phyloP scores from a whole-genome alignment of 768 basidiomycete species.

The Agrocybe pediades region DNA sequence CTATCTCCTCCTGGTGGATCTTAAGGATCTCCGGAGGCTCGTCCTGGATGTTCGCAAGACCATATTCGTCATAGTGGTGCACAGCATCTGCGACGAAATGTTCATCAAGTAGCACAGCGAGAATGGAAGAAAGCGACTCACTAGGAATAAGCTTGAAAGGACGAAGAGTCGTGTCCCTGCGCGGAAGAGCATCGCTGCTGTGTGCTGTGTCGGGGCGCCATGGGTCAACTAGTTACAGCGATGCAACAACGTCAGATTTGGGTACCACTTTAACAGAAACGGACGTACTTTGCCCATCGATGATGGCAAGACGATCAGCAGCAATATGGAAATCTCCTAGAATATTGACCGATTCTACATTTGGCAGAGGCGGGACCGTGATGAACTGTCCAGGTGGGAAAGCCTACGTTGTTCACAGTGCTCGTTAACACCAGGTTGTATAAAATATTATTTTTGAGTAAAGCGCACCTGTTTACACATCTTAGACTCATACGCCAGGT shows the following conservation, averaged over 20 bases:
- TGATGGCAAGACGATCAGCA: conserved; percentile 81
- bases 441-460: no score
- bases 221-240: conserved; percentile 64
- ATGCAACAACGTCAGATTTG: neutral
- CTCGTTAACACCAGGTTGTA: neutral
- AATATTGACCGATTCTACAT: conserved; percentile 79
- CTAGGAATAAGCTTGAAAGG: conserved; percentile 90
- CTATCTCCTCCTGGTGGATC: conserved; percentile 80
- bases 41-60: conserved; percentile 53
- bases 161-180: conserved; percentile 68
- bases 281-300: conserved; percentile 76
- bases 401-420: conserved; percentile 43
- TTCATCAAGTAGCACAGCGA: neutral
- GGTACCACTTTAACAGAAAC: neutral
- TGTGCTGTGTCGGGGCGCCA: conserved; percentile 90
- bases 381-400: conserved; percentile 80
- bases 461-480: conserved; percentile 32
- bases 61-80: conserved; percentile 81
- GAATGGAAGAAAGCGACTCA: conserved; percentile 34
- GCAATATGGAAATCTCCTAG: conserved; percentile 86
- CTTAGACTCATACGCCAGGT: conserved; percentile 39
- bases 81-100: conserved; percentile 51
- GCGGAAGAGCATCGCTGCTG: conserved; percentile 66
- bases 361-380: conserved; percentile 70
- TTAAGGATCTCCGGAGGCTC: conserved; percentile 81